Evolutionary conservation across 768 basidiomycete genomes (phyloP).

Genomic region (Guyanaporus albipodus): DNA sequence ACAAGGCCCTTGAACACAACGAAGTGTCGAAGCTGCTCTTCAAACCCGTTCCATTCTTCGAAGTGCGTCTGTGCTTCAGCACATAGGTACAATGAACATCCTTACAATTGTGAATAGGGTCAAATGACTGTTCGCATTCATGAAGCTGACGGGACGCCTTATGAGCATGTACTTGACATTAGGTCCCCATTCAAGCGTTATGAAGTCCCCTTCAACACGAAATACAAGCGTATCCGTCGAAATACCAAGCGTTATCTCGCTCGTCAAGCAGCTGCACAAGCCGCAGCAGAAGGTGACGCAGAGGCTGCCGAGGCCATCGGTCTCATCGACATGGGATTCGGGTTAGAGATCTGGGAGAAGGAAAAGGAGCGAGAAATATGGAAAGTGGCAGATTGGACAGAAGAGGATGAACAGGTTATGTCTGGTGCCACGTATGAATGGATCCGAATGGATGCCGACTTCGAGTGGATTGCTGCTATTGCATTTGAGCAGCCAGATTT

Average conservation of each 20-base stretch:
- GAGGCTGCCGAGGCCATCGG: conserved; percentile 93
- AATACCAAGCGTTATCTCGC: conserved; percentile 96
- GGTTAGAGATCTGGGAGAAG: conserved; percentile 94
- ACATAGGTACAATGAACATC: not conserved
- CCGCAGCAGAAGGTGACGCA: conserved; percentile 86
- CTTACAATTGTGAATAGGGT: conserved; percentile 47
- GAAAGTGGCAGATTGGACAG: conserved; percentile 98
- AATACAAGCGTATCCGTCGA: conserved; percentile 93
- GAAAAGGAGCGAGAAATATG: conserved; percentile 89
- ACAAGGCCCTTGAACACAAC: conserved; percentile 57
- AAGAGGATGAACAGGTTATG: conserved; percentile 92
- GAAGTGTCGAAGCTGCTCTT: conserved; percentile 61
- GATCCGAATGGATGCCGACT: conserved; percentile 98
- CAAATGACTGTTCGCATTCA: conserved; percentile 99
- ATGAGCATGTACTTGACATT: conserved; percentile 96
- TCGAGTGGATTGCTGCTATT: conserved; percentile 96
- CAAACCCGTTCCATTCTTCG: conserved; percentile 89
- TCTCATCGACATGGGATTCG: conserved; percentile 92
- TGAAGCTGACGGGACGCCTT: conserved; percentile 98
- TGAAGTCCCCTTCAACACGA: conserved; percentile 97
- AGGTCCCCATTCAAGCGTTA: conserved; percentile 85
- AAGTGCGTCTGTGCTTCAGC: conserved; percentile 44
- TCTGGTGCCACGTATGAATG: conserved; percentile 97
- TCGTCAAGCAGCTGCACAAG: conserved; percentile 87
- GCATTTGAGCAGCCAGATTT: conserved; percentile 95